Percentiles rank a stretch among this genome's conserved stretches.
These are phyloP conservation scores for Suhomyces prunicola DNA, from an alignment of 805 yeast genomes.

Conservation along the genomic window DNA sequence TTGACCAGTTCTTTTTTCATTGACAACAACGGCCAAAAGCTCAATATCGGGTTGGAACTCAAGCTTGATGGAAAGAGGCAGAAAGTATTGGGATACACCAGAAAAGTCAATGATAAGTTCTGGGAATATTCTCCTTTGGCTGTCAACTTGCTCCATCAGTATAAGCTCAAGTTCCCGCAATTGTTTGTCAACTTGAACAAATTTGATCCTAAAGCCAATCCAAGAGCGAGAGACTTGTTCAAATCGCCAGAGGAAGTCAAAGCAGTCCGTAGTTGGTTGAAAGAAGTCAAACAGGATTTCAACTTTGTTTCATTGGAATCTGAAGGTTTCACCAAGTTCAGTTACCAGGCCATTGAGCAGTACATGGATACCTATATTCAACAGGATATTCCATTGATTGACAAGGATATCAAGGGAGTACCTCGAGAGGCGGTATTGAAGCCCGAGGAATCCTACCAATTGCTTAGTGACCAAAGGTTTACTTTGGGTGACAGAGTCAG, in stretches of 20 bases:
- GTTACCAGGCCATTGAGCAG: slow-evolving; percentile 66
- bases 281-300: slow-evolving; percentile 46
- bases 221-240: slow-evolving; percentile 31
- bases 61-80: slow-evolving; percentile 76
- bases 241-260: slow-evolving; percentile 44
- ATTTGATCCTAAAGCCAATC: slow-evolving; percentile 29
- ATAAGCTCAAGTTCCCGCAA: slow-evolving; percentile 57
- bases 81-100: slow-evolving; percentile 86
- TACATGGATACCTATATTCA: slow-evolving; percentile 47
- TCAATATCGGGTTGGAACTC: slow-evolving; percentile 78
- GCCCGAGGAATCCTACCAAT: slow-evolving; percentile 68
- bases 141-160: slow-evolving; percentile 58
- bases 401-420: slow-evolving; percentile 69
- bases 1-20: slow-evolving; percentile 73
- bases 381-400: slow-evolving; percentile 42
- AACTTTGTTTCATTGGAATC: slow-evolving; percentile 70
- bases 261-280: slow-evolving; percentile 46
- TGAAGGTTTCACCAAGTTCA: slow-evolving; percentile 67
- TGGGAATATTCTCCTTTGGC: slow-evolving; percentile 89
- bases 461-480: slow-evolving; percentile 72
- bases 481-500: slow-evolving; percentile 86
- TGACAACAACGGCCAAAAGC: slow-evolving; percentile 41
- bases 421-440: slow-evolving; percentile 81
- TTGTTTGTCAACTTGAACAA: slow-evolving; percentile 45
- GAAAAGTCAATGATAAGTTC: slow-evolving; percentile 48